A percentile compares a stretch with the other conserved stretches of the same genome.
Conservation (phyloP, 257 asterid species). For the Solanum chilense region DNA sequence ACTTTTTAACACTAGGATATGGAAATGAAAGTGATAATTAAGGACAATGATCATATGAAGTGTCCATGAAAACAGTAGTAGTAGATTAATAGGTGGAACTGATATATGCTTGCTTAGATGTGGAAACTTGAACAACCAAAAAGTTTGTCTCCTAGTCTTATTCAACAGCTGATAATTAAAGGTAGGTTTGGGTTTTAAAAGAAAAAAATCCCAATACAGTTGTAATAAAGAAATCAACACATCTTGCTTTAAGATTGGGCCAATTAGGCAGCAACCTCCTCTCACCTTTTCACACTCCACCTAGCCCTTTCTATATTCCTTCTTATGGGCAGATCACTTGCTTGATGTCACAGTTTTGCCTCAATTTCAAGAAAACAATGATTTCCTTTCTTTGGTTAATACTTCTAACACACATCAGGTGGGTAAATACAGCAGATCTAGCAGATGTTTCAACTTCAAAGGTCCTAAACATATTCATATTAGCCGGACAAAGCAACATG, state of each 20-base stretch:
- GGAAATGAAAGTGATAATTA: not conserved
- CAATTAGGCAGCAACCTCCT: not conserved
- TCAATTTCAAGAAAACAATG: conserved; percentile 16
- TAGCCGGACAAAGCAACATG: conserved; percentile 93
- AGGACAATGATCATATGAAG: not conserved
- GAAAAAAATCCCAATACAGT: not conserved
- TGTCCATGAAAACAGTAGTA: not conserved
- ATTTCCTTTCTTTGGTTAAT: conserved; percentile 22
- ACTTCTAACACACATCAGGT: conserved; percentile 22
- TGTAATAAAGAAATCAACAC: not conserved
- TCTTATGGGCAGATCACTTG: not conserved
- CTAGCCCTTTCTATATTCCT: not conserved
- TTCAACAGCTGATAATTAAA: not conserved
- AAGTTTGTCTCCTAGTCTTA: not conserved
- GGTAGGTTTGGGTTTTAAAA: not conserved
- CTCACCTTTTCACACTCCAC: not conserved
- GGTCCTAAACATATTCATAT: conserved; percentile 41
- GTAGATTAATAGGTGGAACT: not conserved
- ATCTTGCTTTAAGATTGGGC: not conserved
- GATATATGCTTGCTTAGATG: not conserved
- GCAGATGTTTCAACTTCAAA: not conserved
- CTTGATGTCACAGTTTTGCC: not conserved
- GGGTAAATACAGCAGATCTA: conserved; percentile 5
- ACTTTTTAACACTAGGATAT: not conserved
- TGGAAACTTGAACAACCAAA: not conserved